These are phyloP conservation scores for Cynanchum wilfordii DNA, from an alignment of 257 asterid genomes.

Conservation along the genomic window DNA sequence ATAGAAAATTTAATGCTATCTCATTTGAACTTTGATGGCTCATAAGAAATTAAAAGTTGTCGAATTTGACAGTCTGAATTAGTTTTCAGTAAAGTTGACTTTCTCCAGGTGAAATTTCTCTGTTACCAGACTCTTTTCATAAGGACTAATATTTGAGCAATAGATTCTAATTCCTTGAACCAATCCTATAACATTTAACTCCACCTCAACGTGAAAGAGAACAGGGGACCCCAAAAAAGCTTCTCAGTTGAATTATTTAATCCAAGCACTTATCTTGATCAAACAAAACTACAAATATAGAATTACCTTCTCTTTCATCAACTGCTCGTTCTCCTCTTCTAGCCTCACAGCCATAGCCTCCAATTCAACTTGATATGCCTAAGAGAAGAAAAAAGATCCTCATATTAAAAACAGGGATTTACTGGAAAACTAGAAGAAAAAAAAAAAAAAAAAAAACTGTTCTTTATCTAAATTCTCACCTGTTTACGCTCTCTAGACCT, in stretches of 20 bases:
- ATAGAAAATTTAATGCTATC: neutral
- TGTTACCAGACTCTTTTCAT: neutral
- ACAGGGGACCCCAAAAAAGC: neutral
- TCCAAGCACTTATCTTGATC: neutral
- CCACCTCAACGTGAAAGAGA: neutral
- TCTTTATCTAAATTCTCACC: constrained; percentile 35
- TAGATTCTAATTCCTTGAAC: neutral
- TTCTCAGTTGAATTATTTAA: neutral
- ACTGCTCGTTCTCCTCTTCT: constrained; percentile 78
- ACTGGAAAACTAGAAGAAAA: neutral
- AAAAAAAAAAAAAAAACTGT: neutral
- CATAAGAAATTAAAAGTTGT: neutral
- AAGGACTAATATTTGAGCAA: neutral
- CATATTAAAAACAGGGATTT: neutral
- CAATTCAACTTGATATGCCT: constrained; percentile 81
- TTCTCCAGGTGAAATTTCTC: neutral
- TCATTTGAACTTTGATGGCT: neutral
- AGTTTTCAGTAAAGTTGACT: neutral
- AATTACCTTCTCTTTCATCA: constrained; percentile 64
- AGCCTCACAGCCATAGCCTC: constrained; percentile 74
- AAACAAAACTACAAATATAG: neutral
- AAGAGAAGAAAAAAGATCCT: constrained; percentile 10
- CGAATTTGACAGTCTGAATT: neutral
- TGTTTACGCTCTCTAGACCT: constrained; percentile 98
- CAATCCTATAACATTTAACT: neutral